phyloP scores from a whole-genome alignment of 352 stramenopile species.

The Phytopythium chamaehyphon region DNA sequence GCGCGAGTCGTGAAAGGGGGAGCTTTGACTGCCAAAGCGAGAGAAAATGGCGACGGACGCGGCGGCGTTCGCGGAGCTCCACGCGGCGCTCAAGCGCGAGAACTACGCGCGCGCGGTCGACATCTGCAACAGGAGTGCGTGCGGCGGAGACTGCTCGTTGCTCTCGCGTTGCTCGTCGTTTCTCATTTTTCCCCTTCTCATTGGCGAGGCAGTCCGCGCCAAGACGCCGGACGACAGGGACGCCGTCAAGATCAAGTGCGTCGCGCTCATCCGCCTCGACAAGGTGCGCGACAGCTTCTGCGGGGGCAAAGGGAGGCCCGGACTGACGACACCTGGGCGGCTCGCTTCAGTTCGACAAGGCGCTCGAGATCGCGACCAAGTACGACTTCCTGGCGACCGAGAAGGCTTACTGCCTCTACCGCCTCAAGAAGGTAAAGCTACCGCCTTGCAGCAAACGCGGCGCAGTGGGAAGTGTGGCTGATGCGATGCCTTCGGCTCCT shows the following conservation, averaged over 20 bases:
- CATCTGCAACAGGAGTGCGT: conserved; percentile 86
- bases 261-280: conserved; percentile 74
- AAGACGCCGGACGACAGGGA: conserved; percentile 69
- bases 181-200: too few species aligned
- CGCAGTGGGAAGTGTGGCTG: too few species aligned
- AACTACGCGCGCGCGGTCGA: conserved; percentile 77
- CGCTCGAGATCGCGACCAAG: conserved; percentile 68
- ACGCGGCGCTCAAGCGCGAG: conserved; percentile 66
- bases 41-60: conserved; percentile 27
- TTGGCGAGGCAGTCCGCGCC: conserved; percentile 43
- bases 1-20: too few species aligned
- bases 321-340: neutral
- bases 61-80: conserved; percentile 72
- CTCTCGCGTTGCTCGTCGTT: too few species aligned
- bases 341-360: conserved; percentile 70
- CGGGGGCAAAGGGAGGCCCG: neutral
- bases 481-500: too few species aligned
- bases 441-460: neutral
- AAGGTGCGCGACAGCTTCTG: conserved; percentile 34
- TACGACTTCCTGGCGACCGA: conserved; percentile 63
- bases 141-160: too few species aligned
- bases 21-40: neutral
- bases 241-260: conserved; percentile 78
- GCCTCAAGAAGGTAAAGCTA: conserved; percentile 47
- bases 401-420: conserved; percentile 79